Evolutionary conservation across 140 eudicot genomes (phyloP).

Genomic region (Cichorium intybus): DNA sequence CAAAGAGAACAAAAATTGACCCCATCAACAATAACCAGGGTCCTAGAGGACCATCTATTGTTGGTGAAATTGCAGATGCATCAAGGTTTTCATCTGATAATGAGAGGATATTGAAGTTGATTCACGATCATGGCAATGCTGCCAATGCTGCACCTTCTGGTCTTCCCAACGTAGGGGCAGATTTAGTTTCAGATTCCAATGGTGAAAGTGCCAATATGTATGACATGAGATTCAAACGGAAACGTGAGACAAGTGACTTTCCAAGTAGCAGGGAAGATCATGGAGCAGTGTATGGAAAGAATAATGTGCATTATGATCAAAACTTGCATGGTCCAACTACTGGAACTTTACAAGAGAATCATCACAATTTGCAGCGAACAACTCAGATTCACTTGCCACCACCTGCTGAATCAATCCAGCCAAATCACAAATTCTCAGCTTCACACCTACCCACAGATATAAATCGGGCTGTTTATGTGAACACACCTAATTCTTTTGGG

Average conservation of each 20-base stretch:
- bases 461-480: slow-evolving; percentile 18
- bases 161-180: background rate
- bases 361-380: too few species aligned
- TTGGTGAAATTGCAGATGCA: slow-evolving; percentile 18
- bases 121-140: slow-evolving; percentile 71
- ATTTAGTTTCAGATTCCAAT: background rate
- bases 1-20: slow-evolving; percentile 54
- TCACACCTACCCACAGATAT: slow-evolving; percentile 5
- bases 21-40: slow-evolving; percentile 17
- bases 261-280: slow-evolving; percentile 14
- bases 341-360: slow-evolving; percentile 7
- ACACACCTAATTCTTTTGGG: slow-evolving; percentile 13
- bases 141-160: slow-evolving; percentile 3
- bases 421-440: slow-evolving; percentile 12
- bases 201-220: background rate
- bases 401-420: slow-evolving; percentile 22
- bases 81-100: slow-evolving; percentile 25
- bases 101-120: slow-evolving; percentile 72
- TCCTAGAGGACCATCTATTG: slow-evolving; percentile 4
- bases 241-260: slow-evolving; percentile 11
- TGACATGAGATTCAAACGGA: slow-evolving; percentile 21
- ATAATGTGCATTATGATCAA: slow-evolving; percentile 9
- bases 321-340: background rate
- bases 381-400: slow-evolving; percentile 26
- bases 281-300: slow-evolving; percentile 9